Conservation (phyloP, 2,329 filamentous ascomycete genomes). For the Ophiostoma himal-ulmi region DNA sequence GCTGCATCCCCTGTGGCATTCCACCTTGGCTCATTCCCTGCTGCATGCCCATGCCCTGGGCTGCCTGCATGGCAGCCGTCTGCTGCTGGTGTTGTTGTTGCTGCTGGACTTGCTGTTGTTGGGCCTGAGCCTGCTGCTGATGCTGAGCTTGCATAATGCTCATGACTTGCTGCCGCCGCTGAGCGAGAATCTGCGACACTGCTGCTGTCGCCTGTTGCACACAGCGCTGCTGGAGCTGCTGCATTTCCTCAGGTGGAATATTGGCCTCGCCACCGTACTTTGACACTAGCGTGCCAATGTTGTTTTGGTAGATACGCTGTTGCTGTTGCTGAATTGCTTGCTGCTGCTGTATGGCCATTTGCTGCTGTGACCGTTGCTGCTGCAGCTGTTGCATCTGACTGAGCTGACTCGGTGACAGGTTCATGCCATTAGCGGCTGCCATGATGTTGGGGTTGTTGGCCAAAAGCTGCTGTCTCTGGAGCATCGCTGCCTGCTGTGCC, state of each 20-base stretch:
- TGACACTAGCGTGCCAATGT: conserved; percentile 34
- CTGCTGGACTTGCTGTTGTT: conserved; percentile 39
- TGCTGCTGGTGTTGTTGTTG: conserved; percentile 20
- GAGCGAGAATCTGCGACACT: conserved; percentile 27
- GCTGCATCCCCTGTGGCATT: conserved; percentile 18
- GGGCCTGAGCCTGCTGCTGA: conserved; percentile 27
- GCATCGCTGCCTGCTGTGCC: conserved; percentile 30
- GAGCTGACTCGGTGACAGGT: conserved; percentile 29
- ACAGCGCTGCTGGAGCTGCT: conserved; percentile 43
- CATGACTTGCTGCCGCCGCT: conserved; percentile 23
- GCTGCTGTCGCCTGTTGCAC: conserved; percentile 24
- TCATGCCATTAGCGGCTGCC: conserved; percentile 30
- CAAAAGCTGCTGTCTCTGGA: conserved; percentile 37
- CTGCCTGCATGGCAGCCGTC: conserved; percentile 18
- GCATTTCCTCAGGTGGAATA: conserved; percentile 43
- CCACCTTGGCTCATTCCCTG: conserved; percentile 17
- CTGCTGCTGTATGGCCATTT: conserved; percentile 26
- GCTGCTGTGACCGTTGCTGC: conserved; percentile 29
- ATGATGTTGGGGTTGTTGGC: conserved; percentile 28
- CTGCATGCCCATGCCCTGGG: conserved; percentile 17
- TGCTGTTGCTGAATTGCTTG: conserved; percentile 12
- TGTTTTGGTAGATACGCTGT: conserved; percentile 35
- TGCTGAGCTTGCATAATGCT: conserved; percentile 16
- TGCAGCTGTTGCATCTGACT: conserved; percentile 28
- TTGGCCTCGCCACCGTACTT: conserved; percentile 41